phyloP scores from a whole-genome alignment of 179 eudicot species.

The Vitellaria paradoxa region DNA sequence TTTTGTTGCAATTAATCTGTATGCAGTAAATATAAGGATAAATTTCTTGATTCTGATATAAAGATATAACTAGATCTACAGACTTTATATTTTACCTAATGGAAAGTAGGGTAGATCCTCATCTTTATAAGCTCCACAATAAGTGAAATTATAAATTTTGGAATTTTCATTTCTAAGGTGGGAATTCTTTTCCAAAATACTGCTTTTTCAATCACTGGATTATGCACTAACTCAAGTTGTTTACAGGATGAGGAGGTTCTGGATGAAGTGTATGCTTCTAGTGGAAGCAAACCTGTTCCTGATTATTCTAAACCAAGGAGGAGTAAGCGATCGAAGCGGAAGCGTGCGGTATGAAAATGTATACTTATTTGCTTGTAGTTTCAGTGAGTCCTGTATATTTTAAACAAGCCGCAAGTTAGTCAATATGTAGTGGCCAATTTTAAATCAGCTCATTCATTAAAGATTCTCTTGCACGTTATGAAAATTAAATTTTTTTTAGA shows the following conservation, averaged over 20 bases:
- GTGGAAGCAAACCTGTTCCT: constrained; percentile 54
- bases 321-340: constrained; percentile 92
- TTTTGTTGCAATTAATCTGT: neutral
- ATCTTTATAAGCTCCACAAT: neutral
- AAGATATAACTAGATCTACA: neutral
- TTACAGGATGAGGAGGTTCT: constrained; percentile 48
- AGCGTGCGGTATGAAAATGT: constrained; percentile 68
- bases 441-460: constrained; percentile 18
- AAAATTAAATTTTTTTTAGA: constrained; percentile 11
- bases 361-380: constrained; percentile 40
- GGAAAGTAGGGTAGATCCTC: neutral
- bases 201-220: neutral
- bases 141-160: neutral
- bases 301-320: constrained; percentile 59
- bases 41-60: constrained; percentile 6
- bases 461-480: neutral
- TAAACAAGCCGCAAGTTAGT: constrained; percentile 31
- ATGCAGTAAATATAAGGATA: neutral
- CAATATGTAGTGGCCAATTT: constrained; percentile 43
- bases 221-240: neutral
- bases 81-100: neutral
- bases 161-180: neutral
- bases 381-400: constrained; percentile 38
- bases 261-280: constrained; percentile 69
- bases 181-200: neutral